phyloP scores from a whole-genome alignment of 2,329 filamentous ascomycete species.

The Paecilomyces sp. region DNA sequence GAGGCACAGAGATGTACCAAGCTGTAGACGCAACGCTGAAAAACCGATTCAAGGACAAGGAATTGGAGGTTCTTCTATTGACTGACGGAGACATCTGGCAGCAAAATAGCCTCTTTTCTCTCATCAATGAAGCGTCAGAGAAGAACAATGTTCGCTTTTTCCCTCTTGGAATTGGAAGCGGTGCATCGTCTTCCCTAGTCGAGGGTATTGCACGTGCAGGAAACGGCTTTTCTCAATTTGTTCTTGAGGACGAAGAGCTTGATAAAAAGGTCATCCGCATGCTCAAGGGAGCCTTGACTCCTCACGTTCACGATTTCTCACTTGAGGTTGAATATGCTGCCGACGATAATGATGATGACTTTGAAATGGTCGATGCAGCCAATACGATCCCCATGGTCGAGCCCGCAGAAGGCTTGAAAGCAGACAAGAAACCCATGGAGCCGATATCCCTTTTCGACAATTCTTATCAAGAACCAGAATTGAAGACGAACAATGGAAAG shows the following conservation, averaged over 20 bases:
- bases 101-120: conserved; percentile 42
- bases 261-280: conserved; percentile 64
- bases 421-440: conserved; percentile 20
- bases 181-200: conserved; percentile 50
- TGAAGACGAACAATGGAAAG: conserved; percentile 9
- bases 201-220: conserved; percentile 54
- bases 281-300: conserved; percentile 63
- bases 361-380: conserved; percentile 56
- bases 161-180: conserved; percentile 46
- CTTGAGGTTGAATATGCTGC: conserved; percentile 56
- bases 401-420: conserved; percentile 9
- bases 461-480: conserved; percentile 37
- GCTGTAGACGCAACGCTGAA: conserved; percentile 43
- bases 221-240: conserved; percentile 56
- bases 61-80: conserved; percentile 48
- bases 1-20: conserved; percentile 47
- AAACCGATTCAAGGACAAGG: conserved; percentile 38
- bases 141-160: conserved; percentile 48
- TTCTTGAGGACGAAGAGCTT: conserved; percentile 57
- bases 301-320: conserved; percentile 58
- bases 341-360: conserved; percentile 41
- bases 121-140: conserved; percentile 38
- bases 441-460: conserved; percentile 56
- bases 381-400: conserved; percentile 4
- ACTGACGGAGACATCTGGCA: conserved; percentile 52